Evolutionary conservation across 768 basidiomycete genomes (phyloP), one percentile per base, ranked within the genome.

Genomic region (Neoboletus magnificus): DNA sequence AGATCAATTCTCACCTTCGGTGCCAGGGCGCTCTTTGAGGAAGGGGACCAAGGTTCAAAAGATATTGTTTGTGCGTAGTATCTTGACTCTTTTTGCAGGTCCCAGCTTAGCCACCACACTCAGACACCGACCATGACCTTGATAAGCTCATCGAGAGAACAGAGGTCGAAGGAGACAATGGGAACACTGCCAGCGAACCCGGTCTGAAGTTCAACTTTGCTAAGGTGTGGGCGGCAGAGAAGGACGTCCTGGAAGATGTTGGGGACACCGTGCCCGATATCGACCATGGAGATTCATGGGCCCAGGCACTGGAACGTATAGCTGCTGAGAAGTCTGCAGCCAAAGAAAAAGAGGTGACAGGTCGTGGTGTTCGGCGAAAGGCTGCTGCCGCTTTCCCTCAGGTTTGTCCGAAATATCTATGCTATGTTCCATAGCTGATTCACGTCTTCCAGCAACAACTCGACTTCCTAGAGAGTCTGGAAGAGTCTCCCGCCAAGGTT

Each of bases 1-100:
- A 83, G 88, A 66, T 91, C 89, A 2, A 93, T 97, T 57, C 80
- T 98, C 16, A 88, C 90, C 12, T 92, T 87, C 62, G 95, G 95
- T 25, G 94, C 94, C 12, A 83, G 87, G 69, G 84, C 88, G 0
- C 77, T 98, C 11, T 95, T 97, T 65, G 84, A 89, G 40, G 81
- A 82, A 35, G 81, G 80, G 15, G 73, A 81, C 54, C 77, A 72
- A 25, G 71, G 78, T 8, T 70, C 76, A 10, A 79, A 83, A 41
- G 89, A 93, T 59, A 89, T 93, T 29, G 74, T 74, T 47, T 94
- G 90, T 89, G 63, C 64, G 79, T 71, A 55, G 23, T 45, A 18
- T 42, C 46, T 48, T 8, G 9, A 20, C 44, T 46, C 35, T 20
- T 37, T 23, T 44, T 45, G 32, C 35, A 16, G 20, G 15, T 37